phyloP scores from a whole-genome alignment of 192 early-diverging fungal species.

The Coemansia erecta region DNA sequence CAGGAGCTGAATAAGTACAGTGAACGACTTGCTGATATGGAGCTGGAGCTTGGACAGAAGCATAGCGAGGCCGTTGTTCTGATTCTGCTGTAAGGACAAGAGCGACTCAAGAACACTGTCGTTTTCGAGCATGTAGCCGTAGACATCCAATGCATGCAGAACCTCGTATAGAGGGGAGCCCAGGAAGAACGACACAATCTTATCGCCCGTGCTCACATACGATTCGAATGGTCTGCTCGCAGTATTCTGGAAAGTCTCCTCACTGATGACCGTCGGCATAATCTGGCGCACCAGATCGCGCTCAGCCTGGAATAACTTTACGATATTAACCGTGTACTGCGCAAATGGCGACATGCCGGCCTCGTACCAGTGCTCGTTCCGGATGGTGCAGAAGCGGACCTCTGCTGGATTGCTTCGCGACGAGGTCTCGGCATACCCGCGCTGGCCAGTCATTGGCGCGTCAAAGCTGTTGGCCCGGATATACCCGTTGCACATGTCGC shows the following conservation, averaged over 20 bases:
- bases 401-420: constrained; percentile 26
- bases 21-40: constrained; percentile 42
- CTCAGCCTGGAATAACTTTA: constrained; percentile 54
- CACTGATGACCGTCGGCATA: constrained; percentile 48
- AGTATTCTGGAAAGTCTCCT: constrained; percentile 36
- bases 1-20: constrained; percentile 29
- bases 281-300: constrained; percentile 50
- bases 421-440: constrained; percentile 16
- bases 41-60: constrained; percentile 33
- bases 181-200: constrained; percentile 38
- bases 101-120: constrained; percentile 29
- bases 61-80: constrained; percentile 36
- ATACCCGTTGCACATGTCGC: constrained; percentile 43
- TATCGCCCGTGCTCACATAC: constrained; percentile 43
- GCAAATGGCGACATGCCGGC: constrained; percentile 49
- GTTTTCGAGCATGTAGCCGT: constrained; percentile 46
- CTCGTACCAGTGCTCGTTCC: constrained; percentile 53
- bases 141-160: constrained; percentile 47
- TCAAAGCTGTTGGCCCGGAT: constrained; percentile 33
- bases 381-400: constrained; percentile 41
- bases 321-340: constrained; percentile 44
- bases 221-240: constrained; percentile 37
- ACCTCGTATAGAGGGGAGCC: constrained; percentile 46
- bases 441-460: constrained; percentile 16
- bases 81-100: constrained; percentile 28